These are phyloP conservation scores for Geranium incanum DNA, from an alignment of 441 rosid species.

Conservation along the genomic window DNA sequence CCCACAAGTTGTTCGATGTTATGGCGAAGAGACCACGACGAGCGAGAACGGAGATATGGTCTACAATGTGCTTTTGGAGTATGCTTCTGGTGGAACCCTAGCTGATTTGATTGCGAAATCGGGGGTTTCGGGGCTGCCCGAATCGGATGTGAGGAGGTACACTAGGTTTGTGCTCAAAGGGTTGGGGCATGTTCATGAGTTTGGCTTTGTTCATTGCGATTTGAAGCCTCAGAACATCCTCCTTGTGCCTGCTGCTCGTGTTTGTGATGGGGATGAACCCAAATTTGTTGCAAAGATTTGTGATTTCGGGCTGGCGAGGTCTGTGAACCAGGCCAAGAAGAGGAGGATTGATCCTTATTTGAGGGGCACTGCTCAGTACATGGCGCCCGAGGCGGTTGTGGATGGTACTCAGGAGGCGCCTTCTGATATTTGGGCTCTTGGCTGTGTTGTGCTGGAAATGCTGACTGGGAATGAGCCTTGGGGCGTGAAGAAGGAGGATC, in stretches of 20 bases:
- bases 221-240: constrained; percentile 25
- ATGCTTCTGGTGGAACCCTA: constrained; percentile 33
- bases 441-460: constrained; percentile 32
- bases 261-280: background rate
- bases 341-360: constrained; percentile 13
- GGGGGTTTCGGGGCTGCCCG: constrained; percentile 20
- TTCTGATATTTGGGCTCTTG: constrained; percentile 35
- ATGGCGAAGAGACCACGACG: constrained; percentile 24
- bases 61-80: constrained; percentile 32
- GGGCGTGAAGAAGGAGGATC: constrained; percentile 11
- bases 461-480: constrained; percentile 27
- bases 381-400: constrained; percentile 28
- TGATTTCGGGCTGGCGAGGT: constrained; percentile 38
- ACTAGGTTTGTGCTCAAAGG: constrained; percentile 29
- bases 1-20: constrained; percentile 26
- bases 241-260: constrained; percentile 11
- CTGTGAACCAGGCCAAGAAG: constrained; percentile 14
- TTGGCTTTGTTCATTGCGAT: constrained; percentile 36
- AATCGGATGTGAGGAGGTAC: constrained; percentile 20
- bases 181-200: constrained; percentile 24
- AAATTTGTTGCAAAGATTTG: constrained; percentile 26
- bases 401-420: constrained; percentile 24
- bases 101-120: constrained; percentile 18
- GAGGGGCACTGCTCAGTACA: constrained; percentile 29
- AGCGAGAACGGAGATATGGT: constrained; percentile 17